Evolutionary conservation across 148 eudicot genomes (phyloP).

Genomic region (Silene latifolia): DNA sequence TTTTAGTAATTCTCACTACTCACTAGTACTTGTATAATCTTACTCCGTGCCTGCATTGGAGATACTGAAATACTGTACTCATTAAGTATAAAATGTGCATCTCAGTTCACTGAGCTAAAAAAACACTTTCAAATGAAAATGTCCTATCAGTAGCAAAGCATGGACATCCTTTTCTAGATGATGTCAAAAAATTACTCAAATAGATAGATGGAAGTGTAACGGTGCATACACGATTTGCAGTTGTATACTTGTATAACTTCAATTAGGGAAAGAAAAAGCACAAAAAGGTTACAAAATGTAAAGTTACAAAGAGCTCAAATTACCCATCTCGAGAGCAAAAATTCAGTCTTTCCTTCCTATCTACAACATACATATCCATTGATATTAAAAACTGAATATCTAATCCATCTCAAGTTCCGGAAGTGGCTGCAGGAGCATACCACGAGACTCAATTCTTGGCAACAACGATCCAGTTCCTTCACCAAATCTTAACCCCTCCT

Average conservation of each 20-base stretch:
- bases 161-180: neutral
- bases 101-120: neutral
- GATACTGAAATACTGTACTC: neutral
- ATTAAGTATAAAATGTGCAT: neutral
- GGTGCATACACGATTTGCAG: slow-evolving; percentile 7
- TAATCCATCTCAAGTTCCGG: slow-evolving; percentile 56
- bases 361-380: slow-evolving; percentile 4
- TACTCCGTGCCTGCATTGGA: neutral
- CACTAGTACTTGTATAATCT: neutral
- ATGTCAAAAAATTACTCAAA: neutral
- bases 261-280: neutral
- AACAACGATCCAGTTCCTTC: slow-evolving; percentile 54
- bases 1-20: neutral
- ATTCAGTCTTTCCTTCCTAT: neutral
- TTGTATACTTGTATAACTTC: slow-evolving; percentile 16
- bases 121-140: neutral
- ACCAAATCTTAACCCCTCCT: slow-evolving; percentile 38
- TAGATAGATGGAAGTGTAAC: slow-evolving; percentile 2
- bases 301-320: slow-evolving; percentile 10
- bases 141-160: neutral
- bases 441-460: slow-evolving; percentile 50
- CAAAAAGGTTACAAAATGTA: slow-evolving; percentile 7
- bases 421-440: slow-evolving; percentile 38
- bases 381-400: neutral
- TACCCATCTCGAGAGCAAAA: slow-evolving; percentile 23